A percentile compares a stretch with the other conserved stretches of the same genome.
These are phyloP conservation scores for Pseudopediastrum boryanum DNA, from an alignment of 139 green algal species.

Conservation along the genomic window DNA sequence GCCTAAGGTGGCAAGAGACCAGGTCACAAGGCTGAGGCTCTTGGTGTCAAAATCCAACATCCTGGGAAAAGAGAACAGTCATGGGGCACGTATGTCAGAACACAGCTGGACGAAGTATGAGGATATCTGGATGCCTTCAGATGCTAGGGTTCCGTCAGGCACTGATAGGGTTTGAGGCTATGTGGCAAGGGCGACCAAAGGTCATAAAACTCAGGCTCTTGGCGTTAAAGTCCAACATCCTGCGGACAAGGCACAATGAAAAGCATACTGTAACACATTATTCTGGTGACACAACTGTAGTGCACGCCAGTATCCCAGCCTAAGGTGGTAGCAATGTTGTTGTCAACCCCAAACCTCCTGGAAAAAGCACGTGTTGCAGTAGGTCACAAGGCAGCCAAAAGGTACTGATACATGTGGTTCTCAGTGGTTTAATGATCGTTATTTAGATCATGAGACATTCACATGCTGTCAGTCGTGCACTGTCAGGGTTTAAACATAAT, in stretches of 20 bases:
- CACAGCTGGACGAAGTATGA: background rate
- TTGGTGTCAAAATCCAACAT: slow-evolving; percentile 31
- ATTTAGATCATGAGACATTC: too few species aligned
- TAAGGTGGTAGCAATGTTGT: too few species aligned
- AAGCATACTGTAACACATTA: too few species aligned
- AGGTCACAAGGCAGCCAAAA: too few species aligned
- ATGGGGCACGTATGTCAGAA: background rate
- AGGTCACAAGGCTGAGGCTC: slow-evolving; percentile 11
- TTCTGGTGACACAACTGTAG: too few species aligned
- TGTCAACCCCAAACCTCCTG: too few species aligned
- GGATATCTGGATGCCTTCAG: background rate
- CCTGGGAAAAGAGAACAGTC: background rate
- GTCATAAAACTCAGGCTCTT: background rate
- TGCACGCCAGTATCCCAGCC: too few species aligned
- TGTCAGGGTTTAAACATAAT: background rate
- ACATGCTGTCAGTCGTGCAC: slow-evolving; percentile 4
- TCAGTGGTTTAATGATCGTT: too few species aligned
- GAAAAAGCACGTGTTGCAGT: too few species aligned
- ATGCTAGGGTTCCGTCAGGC: background rate
- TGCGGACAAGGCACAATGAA: too few species aligned
- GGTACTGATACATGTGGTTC: too few species aligned
- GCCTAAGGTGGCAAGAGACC: slow-evolving; percentile 26
- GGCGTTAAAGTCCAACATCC: background rate
- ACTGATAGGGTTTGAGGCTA: background rate
- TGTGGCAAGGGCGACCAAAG: background rate